Evolutionary conservation across 768 basidiomycete genomes (phyloP), one percentile per base, ranked within the genome.

Genomic region (Boletales sp.): DNA sequence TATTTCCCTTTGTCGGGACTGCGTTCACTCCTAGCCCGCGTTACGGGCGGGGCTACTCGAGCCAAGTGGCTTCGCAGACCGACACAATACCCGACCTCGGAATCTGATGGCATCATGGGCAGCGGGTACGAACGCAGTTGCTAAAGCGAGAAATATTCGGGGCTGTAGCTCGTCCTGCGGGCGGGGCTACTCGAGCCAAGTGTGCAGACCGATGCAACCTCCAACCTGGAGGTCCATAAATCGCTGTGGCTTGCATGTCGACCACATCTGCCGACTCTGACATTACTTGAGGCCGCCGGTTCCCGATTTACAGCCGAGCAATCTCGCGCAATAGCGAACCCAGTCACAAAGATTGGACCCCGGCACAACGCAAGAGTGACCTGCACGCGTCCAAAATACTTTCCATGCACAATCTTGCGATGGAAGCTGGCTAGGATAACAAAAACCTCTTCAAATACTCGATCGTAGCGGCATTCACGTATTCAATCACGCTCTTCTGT

Each of bases 401-500:
- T 43, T 29, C 7, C 10, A 12, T 35, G 38, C 29, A 40, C 45
- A 30, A 54, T 47, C 37, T 30, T 6, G 11, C 40, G 7, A 57
- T 29, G 17, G 34, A 45, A 46, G 43, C 46, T 36, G 44, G 41
- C 45, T 52, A 52, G 10, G 60, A 58, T 9, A 70, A 31, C 32
- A 74, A 47, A 54, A 61, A 70, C 38, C 67, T 61, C 59, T 72
- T 66, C 52, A 74, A 48, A 53, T 74, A 74, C 27, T 65, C 57
- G 30, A 72, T 60, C 39, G 69, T 71, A 13, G 71, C 66, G 3
- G 69, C 74, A 30, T 74, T 71, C 39, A 68, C 67, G 37, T 66
- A 75, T 49, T 74, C 73, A 24, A 75, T 71, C 19, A 74, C 70
- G 31, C 67, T 72, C 65, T 71, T 74, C 54, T 74, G 73, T 54